phyloP scores from a whole-genome alignment of 2,329 filamentous ascomycete genomes.

The Fusarium sp. region DNA sequence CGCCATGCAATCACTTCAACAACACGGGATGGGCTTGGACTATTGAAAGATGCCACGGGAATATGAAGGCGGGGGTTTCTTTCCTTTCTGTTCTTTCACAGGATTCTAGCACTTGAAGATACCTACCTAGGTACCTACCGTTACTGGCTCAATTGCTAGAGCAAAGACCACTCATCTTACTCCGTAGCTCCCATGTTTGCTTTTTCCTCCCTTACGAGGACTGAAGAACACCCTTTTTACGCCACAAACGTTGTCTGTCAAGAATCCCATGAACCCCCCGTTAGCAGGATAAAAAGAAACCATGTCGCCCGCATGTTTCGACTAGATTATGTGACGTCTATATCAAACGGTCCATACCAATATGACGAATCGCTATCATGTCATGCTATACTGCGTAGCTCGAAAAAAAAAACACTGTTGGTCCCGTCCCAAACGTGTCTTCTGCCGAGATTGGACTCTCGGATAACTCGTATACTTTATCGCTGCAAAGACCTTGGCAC shows the following conservation, averaged over 20 bases:
- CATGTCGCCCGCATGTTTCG: conserved; percentile 17
- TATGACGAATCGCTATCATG: background rate
- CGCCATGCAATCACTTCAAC: conserved; percentile 25
- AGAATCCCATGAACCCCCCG: background rate
- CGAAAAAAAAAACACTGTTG: background rate
- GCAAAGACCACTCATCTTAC: conserved; percentile 2
- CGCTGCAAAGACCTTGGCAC: conserved; percentile 12
- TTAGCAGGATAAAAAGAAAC: conserved; percentile 26
- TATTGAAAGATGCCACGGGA: background rate
- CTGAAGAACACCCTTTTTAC: conserved; percentile 19
- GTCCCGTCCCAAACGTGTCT: background rate
- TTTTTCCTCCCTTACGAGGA: conserved; percentile 17
- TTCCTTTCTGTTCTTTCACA: background rate
- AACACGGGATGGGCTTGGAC: conserved; percentile 29
- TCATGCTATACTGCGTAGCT: conserved; percentile 5
- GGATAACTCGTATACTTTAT: conserved; percentile 2
- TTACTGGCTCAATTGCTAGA: background rate
- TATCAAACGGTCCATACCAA: conserved; percentile 21
- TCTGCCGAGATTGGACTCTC: conserved; percentile 16
- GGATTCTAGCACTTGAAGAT: background rate
- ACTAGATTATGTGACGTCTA: background rate
- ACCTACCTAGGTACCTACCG: no score
- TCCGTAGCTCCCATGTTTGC: conserved; percentile 15
- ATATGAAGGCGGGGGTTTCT: background rate
- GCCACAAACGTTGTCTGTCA: conserved; percentile 38